Evolutionary conservation across 495 filamentous ascomycete genomes (phyloP).

Genomic region (Podospora australis): DNA sequence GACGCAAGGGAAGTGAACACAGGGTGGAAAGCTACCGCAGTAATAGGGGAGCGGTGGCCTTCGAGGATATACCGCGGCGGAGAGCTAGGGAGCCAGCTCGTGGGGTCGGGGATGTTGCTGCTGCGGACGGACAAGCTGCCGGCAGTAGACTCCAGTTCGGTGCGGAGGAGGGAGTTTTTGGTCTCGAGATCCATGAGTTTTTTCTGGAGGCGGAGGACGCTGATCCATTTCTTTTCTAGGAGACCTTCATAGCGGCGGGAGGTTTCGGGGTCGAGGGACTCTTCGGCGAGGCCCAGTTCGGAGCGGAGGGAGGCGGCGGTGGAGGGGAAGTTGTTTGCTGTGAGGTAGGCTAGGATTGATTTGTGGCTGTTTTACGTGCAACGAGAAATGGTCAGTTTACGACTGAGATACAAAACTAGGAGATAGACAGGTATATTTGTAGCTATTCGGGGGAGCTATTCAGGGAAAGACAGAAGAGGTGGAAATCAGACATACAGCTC

Average conservation of each 20-base stretch:
- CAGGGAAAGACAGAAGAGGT: background rate
- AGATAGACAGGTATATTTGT: too few relatives aligned
- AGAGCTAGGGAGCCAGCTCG: slow-evolving; percentile 72
- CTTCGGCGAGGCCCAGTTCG: slow-evolving; percentile 53
- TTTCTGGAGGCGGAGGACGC: slow-evolving; percentile 76
- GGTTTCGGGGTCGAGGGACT: slow-evolving; percentile 63
- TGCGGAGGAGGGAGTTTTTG: slow-evolving; percentile 60
- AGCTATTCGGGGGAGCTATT: slow-evolving; percentile 3
- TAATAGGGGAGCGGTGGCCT: slow-evolving; percentile 72
- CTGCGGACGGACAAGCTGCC: slow-evolving; percentile 45
- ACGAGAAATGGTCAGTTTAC: too few relatives aligned
- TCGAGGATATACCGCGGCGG: slow-evolving; percentile 71
- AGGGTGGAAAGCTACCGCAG: slow-evolving; percentile 86
- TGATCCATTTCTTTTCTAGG: slow-evolving; percentile 91
- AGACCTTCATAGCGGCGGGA: slow-evolving; percentile 79
- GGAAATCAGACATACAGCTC: slow-evolving; percentile 58
- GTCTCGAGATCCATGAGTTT: slow-evolving; percentile 92
- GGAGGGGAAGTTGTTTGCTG: slow-evolving; percentile 55
- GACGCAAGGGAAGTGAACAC: slow-evolving; percentile 83
- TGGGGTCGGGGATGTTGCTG: slow-evolving; percentile 71
- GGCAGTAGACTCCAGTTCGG: slow-evolving; percentile 79
- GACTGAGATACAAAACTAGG: too few relatives aligned
- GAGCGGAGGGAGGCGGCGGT: slow-evolving; percentile 58
- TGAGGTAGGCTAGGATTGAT: slow-evolving; percentile 77
- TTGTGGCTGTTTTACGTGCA: slow-evolving; percentile 79